These are phyloP conservation scores for Tetrahymena borealis DNA, from an alignment of 73 alveolate genomes.

Conservation along the genomic window DNA sequence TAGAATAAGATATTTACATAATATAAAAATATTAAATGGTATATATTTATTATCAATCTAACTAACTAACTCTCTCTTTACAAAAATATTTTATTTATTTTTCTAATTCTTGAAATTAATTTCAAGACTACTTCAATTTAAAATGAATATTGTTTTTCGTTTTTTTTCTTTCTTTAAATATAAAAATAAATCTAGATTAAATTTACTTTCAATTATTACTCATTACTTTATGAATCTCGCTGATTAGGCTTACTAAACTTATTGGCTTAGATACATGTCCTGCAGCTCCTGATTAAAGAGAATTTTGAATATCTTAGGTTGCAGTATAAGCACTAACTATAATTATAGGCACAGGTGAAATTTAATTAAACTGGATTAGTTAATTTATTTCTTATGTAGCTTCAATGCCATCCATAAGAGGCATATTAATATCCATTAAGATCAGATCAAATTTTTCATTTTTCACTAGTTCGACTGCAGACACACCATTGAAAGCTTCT, in stretches of 20 bases:
- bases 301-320: not conserved
- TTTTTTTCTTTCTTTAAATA: too few species aligned
- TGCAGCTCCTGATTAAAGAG: not conserved
- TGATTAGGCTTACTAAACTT: not conserved
- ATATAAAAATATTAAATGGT: too few species aligned
- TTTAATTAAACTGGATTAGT: not conserved
- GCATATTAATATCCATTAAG: not conserved
- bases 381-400: not conserved
- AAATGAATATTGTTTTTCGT: too few species aligned
- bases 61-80: too few species aligned
- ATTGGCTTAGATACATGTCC: slow-evolving; percentile 1
- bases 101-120: too few species aligned
- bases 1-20: too few species aligned
- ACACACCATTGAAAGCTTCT: not conserved
- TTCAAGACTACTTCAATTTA: too few species aligned
- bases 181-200: too few species aligned
- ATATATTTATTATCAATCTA: too few species aligned
- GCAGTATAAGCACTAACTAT: not conserved
- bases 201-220: not conserved
- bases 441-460: not conserved
- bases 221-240: not conserved
- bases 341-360: not conserved
- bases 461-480: not conserved
- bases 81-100: too few species aligned
- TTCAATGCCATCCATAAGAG: not conserved